Conservation (phyloP, 2,329 filamentous ascomycete species). For the Arthrobotrys conoides region DNA sequence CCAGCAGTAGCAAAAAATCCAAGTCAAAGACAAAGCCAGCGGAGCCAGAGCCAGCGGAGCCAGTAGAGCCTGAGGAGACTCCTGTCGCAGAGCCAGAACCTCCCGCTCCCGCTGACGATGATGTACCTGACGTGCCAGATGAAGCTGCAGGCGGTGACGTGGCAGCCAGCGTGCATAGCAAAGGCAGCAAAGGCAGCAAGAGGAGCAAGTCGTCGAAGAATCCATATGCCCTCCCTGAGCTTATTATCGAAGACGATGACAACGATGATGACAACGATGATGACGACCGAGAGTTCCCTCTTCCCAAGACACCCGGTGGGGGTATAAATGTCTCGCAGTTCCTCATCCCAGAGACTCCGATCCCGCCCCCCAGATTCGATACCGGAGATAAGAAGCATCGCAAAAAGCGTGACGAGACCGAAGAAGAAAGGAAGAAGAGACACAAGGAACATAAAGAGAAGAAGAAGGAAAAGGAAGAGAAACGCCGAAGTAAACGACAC, state of each 20-base stretch:
- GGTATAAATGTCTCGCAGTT: constrained; percentile 57
- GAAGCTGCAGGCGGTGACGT: constrained; percentile 38
- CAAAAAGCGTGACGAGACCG: constrained; percentile 54
- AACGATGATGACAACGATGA: constrained; percentile 36
- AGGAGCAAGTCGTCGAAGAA: constrained; percentile 39
- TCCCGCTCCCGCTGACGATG: constrained; percentile 34
- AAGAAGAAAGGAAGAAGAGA: constrained; percentile 50
- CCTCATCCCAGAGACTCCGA: constrained; percentile 53
- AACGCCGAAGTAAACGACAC: constrained; percentile 35
- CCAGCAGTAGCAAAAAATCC: constrained; percentile 28
- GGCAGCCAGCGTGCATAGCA: constrained; percentile 43
- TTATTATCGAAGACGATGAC: constrained; percentile 58
- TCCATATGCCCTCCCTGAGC: constrained; percentile 54
- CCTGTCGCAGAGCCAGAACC: constrained; percentile 36
- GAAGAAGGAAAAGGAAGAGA: constrained; percentile 49
- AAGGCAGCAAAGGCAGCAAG: constrained; percentile 48
- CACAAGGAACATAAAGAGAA: constrained; percentile 47
- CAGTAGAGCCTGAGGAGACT: constrained; percentile 40
- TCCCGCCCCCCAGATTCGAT: constrained; percentile 40
- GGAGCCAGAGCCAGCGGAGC: constrained; percentile 3
- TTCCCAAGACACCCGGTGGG: constrained; percentile 51
- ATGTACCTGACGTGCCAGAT: constrained; percentile 47
- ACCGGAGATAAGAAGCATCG: constrained; percentile 54
- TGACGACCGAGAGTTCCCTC: constrained; percentile 35
- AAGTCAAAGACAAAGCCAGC: constrained; percentile 22